Evolutionary conservation across 2,329 filamentous ascomycete genomes (phyloP), one percentile per base, ranked within the genome.

Genomic region (Diaporthe batatas): DNA sequence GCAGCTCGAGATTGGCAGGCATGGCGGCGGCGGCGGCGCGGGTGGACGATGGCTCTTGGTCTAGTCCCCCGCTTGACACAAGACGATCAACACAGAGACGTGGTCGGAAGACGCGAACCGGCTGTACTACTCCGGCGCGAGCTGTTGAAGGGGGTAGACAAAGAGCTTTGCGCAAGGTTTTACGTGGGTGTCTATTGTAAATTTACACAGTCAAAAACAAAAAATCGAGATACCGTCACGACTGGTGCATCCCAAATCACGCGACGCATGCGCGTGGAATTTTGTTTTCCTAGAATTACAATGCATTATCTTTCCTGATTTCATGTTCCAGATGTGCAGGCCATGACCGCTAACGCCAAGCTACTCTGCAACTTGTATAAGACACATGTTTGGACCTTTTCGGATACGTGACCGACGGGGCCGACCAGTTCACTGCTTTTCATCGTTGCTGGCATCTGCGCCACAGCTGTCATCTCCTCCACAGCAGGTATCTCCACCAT

Each of bases 391-490:
- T 32, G 34, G 42, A 53, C 55, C 18, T 62, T 62, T 42, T 70
- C 23, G 34, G 21, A 51, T n/a, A 34, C 12, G 29, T 62, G 44
- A 62, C 70, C 58, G n/a, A 57, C n/a, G 68, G 55, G 53, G 51
- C 62, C 53, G 42, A 49, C 39, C 16, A 21, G 44, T 29, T 11
- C 39, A 32, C 55, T 70, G 44, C 58, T 44, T 39, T 18, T 39
- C 55, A 3, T 62, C n/a, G 23, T 51, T 29, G 34, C 54, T 32
- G 55, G 47, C 55, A 47, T 34, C 34, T 23, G 23, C 55, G 16
- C 12, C 44, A 7, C 51, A 16, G n/a, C 21, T 7, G 14, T 39
- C 11, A 6, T 51, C 16, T n/a, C 29, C 25, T 12, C 36, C 36
- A 39, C 12, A 39, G 36, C 34, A 36, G 34, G 34, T 36, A 36